Evolutionary conservation across 106 monocot genomes (phyloP), one percentile per base, ranked within the genome.

Genomic region (Dendrobium catenatum): DNA sequence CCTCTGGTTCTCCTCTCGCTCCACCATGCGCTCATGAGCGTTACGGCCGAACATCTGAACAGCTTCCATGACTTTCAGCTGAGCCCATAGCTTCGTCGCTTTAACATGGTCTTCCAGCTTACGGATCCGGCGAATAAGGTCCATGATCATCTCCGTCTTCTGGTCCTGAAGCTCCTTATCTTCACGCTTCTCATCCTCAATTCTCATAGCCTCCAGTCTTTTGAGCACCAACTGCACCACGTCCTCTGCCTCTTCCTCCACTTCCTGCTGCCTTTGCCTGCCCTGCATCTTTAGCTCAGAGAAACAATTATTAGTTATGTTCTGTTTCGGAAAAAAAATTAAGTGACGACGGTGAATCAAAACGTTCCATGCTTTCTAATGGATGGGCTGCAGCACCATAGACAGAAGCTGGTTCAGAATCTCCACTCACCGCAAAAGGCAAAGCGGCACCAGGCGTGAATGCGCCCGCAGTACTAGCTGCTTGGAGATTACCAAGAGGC

Each of bases 1-100:
- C 26, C 87, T 85, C 80, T 90, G 91, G 46, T 88, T 91, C 72
- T 93, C 91, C 81, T 95, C 93, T 44, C 82, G 80, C 84, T 99
- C 95, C 81, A 87, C 81, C 75, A 83, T 91, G 47, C 93, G 83
- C 81, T 99, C 91, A 0, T 79, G 84, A 75, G 91, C 41, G 68
- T 95, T 95, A 22, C 55, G 83, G 76, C 93, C 90, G 77, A 99
- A 82, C 87, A 90, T 95, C 75, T 79, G 85, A 8, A 95, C 98
- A 1, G 98, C 98, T 80, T 99, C 92, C 56, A 95, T 67, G 8
- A 93, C 95, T 83, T 91, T 95, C 76, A 90, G 77, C 79, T 95
- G 95, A 5, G 98, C 98, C 95, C 98, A 95, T 64, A 93, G 90
- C 79, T 85, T 95, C 46, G 93, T 84, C 42, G 95, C 95, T 27